A percentile compares a stretch with the other conserved stretches of the same genome.
Evolutionary conservation across 164 flowering plant species (phyloP).

Genomic region (Magnolia officinalis): DNA sequence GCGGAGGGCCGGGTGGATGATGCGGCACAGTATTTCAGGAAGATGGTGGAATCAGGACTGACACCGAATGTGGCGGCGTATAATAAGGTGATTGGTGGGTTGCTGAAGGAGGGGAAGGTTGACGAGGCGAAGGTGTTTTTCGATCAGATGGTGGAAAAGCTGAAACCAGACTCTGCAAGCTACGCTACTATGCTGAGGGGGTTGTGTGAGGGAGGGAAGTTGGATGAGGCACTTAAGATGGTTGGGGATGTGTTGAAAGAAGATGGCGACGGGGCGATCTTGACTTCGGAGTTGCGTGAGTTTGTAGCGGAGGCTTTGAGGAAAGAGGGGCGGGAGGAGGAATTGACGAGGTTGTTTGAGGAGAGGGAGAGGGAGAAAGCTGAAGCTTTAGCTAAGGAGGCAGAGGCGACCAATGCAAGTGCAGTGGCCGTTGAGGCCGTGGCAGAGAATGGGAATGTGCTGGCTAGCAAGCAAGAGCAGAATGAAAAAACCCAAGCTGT

Average conservation of each 20-base stretch:
- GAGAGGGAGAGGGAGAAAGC: slow-evolving; percentile 57
- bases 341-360: slow-evolving; percentile 60
- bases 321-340: slow-evolving; percentile 77
- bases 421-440: slow-evolving; percentile 17
- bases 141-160: slow-evolving; percentile 67
- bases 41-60: slow-evolving; percentile 70
- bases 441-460: slow-evolving; percentile 6
- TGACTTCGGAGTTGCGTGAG: slow-evolving; percentile 58
- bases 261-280: slow-evolving; percentile 43
- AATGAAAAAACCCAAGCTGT: not conserved
- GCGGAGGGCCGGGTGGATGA: slow-evolving; percentile 51
- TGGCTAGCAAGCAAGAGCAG: slow-evolving; percentile 14
- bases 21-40: slow-evolving; percentile 66
- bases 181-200: slow-evolving; percentile 66
- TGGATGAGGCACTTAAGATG: slow-evolving; percentile 64
- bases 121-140: slow-evolving; percentile 78
- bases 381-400: slow-evolving; percentile 43
- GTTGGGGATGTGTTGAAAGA: slow-evolving; percentile 46
- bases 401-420: slow-evolving; percentile 15
- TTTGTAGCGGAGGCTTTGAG: slow-evolving; percentile 58
- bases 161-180: slow-evolving; percentile 57
- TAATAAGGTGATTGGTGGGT: slow-evolving; percentile 54
- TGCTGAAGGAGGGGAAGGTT: slow-evolving; percentile 59
- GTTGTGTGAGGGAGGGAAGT: slow-evolving; percentile 53
- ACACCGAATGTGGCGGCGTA: slow-evolving; percentile 73